Evolutionary conservation across 768 basidiomycete species (phyloP), one percentile per base, ranked within the genome.

Genomic region (Saitozyma sp.): DNA sequence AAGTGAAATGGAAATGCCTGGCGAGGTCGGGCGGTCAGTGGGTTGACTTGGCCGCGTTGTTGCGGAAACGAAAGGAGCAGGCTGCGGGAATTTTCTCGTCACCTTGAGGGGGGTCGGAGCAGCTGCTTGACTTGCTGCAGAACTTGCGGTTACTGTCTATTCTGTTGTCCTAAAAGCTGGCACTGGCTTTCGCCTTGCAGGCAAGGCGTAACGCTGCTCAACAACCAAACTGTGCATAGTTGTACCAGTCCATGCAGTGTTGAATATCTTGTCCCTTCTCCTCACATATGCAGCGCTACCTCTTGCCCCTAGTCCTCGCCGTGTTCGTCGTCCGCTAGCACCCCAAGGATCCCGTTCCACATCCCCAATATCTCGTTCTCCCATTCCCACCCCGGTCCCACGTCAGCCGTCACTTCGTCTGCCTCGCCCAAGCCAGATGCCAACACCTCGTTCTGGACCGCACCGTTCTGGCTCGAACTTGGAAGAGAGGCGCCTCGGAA

Each of bases 301-400:
- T 29, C 29, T 5, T 29, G 29, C 5, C 29, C 29, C 29, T 29
- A 29, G 29, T 29, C 29, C 54, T 14, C 40, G 17, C 9, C 10
- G 29, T 50, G 17, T 6, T 63, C 62, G 19, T 53, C 37, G 39
- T 62, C 64, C 9, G 67, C 43, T 39, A 71, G 39, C 9, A 48
- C 9, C n/a, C 69, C 62, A 50, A 69, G 43, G 10, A 59, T 52
- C 8, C 57, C 62, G 51, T 69, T 64, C 67, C 64, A 66, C 62
- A 71, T 54, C 1, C 59, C 51, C 29, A 71, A 17, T 11, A 68
- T 54, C 37, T 68, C 57, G 17, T 54, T 45, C 54, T 71, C 67
- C 70, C 70, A 71, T 11, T 53, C 63, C 6, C 37, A 49, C n/a
- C 43, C 56, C 38, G 50, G 37, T 16, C 50, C 56, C n/a, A 59